These are phyloP conservation scores for Clitocybe nebularis DNA, from an alignment of 1,284 basidiomycete species.

Conservation along the genomic window DNA sequence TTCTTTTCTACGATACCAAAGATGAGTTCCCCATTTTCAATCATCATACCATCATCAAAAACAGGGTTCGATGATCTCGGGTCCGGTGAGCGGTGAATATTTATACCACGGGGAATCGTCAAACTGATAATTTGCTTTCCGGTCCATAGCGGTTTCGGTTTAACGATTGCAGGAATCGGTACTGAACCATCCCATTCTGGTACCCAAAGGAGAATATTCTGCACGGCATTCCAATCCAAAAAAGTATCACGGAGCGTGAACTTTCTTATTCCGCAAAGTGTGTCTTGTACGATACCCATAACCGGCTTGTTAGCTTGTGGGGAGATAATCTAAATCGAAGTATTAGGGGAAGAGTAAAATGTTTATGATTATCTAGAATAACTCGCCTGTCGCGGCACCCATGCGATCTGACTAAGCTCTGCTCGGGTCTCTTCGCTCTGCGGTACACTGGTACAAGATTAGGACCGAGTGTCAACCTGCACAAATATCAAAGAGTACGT, in stretches of 20 bases:
- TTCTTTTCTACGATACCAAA: constrained; percentile 98
- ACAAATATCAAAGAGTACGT: no score
- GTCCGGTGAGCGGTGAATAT: constrained; percentile 82
- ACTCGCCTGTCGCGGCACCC: constrained; percentile 92
- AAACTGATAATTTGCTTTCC: constrained; percentile 96
- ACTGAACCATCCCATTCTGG: constrained; percentile 95
- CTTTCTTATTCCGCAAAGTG: constrained; percentile 95
- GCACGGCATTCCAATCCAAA: constrained; percentile 91
- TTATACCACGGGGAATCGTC: constrained; percentile 95
- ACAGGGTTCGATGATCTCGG: constrained; percentile 79
- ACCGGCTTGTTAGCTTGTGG: constrained; percentile 99
- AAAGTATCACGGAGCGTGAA: constrained; percentile 94
- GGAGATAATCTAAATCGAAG: constrained; percentile 81
- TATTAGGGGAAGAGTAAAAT: constrained; percentile 4
- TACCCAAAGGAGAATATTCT: constrained; percentile 97
- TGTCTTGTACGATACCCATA: constrained; percentile 99
- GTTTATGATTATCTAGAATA: constrained; percentile 11
- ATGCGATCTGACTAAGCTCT: constrained; percentile 96
- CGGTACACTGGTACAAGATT: constrained; percentile 64
- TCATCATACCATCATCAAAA: constrained; percentile 91
- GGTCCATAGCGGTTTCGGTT: constrained; percentile 97
- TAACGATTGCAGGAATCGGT: constrained; percentile 91
- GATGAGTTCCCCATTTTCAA: constrained; percentile 96
- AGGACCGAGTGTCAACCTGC: constrained; percentile 5
- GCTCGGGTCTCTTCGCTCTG: constrained; percentile 99